These are phyloP conservation scores for Zoysia matrella DNA, from an alignment of 202 grass and related monocot species.

Conservation along the genomic window DNA sequence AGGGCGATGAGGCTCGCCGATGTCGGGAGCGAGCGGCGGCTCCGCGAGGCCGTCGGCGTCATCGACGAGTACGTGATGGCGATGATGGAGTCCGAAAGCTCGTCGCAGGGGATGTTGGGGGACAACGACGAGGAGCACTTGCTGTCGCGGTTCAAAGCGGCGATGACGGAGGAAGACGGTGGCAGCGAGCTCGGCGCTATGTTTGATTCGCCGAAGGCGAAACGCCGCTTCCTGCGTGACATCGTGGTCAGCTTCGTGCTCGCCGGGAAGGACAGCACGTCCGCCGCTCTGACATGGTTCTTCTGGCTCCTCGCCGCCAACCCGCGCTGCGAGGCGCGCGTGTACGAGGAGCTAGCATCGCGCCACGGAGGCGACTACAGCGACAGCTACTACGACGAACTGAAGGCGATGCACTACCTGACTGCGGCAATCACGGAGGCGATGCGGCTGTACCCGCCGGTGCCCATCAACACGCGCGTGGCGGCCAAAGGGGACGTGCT, in stretches of 20 bases:
- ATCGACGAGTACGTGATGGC: slow-evolving; percentile 59
- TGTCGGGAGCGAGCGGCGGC: slow-evolving; percentile 62
- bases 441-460: slow-evolving; percentile 70
- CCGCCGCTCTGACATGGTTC: slow-evolving; percentile 57
- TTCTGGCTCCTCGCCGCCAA: slow-evolving; percentile 66
- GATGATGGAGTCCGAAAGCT: slow-evolving; percentile 41
- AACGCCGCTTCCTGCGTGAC: slow-evolving; percentile 62
- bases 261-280: slow-evolving; percentile 54
- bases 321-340: slow-evolving; percentile 50
- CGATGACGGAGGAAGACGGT: slow-evolving; percentile 42
- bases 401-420: slow-evolving; percentile 60
- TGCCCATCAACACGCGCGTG: slow-evolving; percentile 51
- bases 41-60: slow-evolving; percentile 49
- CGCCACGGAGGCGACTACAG: neutral
- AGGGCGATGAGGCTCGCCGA: slow-evolving; percentile 40
- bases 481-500: slow-evolving; percentile 51
- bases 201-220: slow-evolving; percentile 44
- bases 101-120: neutral
- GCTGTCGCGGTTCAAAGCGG: slow-evolving; percentile 61
- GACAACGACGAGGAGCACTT: slow-evolving; percentile 37
- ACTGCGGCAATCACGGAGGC: slow-evolving; percentile 62
- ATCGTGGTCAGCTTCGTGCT: slow-evolving; percentile 58
- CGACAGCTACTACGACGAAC: slow-evolving; percentile 18
- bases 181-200: slow-evolving; percentile 46
- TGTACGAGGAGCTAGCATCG: slow-evolving; percentile 32